A percentile compares a stretch with the other conserved stretches of the same genome.
Conservation (phyloP, 2,329 filamentous ascomycete species). For the Cadophora gregata region DNA sequence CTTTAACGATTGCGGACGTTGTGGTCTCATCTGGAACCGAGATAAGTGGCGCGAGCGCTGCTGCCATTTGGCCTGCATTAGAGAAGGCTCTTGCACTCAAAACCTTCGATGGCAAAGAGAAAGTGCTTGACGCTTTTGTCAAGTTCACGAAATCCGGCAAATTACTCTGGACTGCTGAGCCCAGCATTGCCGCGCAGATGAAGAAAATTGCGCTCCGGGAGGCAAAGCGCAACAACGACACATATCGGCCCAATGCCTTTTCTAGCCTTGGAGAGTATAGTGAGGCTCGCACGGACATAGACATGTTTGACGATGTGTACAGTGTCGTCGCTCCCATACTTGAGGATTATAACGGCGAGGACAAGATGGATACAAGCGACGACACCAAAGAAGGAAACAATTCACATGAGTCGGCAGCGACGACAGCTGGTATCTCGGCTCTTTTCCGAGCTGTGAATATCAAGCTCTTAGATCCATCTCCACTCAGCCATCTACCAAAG, state of each 20-base stretch:
- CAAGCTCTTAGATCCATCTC: conserved; percentile 34
- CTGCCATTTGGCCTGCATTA: conserved; percentile 79
- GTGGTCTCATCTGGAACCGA: conserved; percentile 69
- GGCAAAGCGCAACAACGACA: conserved; percentile 88
- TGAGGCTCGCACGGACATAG: conserved; percentile 69
- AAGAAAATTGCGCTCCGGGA: conserved; percentile 85
- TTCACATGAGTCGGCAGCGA: conserved; percentile 39
- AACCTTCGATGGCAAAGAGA: conserved; percentile 92
- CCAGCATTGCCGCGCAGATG: conserved; percentile 64
- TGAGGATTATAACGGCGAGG: conserved; percentile 61
- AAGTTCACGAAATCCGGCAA: conserved; percentile 73
- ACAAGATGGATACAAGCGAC: conserved; percentile 65
- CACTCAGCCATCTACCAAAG: conserved; percentile 38
- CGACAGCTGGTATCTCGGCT: conserved; percentile 42
- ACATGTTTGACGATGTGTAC: conserved; percentile 71
- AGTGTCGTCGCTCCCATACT: conserved; percentile 68
- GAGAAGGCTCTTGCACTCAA: conserved; percentile 85
- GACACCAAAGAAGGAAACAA: conserved; percentile 36
- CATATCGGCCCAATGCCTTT: conserved; percentile 80
- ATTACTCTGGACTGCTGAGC: conserved; percentile 60
- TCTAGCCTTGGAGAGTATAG: conserved; percentile 74
- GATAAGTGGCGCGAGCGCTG: conserved; percentile 65
- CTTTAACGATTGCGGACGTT: conserved; percentile 78
- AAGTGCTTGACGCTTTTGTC: conserved; percentile 79
- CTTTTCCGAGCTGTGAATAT: conserved; percentile 44